Evolutionary conservation across 169 alveolate genomes (phyloP).

Genomic region (Eimeria mitis): DNA sequence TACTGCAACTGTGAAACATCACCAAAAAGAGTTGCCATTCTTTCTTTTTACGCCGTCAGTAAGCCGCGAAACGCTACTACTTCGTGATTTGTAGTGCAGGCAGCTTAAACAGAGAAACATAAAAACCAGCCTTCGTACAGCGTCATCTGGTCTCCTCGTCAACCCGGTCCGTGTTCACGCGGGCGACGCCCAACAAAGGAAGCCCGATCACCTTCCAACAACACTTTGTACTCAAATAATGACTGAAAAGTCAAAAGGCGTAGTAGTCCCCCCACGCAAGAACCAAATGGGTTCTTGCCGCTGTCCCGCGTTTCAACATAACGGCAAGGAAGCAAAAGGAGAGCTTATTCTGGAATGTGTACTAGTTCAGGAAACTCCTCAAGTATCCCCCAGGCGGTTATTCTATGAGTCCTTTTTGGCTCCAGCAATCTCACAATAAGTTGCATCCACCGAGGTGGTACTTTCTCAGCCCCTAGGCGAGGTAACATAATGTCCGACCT

Average conservation of each 20-base stretch:
- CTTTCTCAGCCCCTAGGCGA: neutral
- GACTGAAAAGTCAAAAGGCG: neutral
- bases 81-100: neutral
- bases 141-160: neutral
- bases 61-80: neutral
- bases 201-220: too few relatives aligned
- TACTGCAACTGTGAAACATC: too few relatives aligned
- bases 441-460: neutral
- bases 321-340: neutral
- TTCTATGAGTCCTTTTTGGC: neutral
- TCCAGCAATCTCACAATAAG: slow-evolving; percentile 6
- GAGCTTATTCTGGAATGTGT: neutral
- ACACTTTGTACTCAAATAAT: neutral
- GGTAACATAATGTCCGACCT: neutral
- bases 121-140: neutral
- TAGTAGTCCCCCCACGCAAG: neutral
- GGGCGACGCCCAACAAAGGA: neutral
- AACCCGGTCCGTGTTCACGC: neutral
- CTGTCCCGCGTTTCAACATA: neutral
- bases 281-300: neutral
- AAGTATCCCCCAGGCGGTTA: neutral
- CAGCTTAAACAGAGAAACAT: neutral
- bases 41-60: neutral
- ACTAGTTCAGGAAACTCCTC: slow-evolving; percentile 21
- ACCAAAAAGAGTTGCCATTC: neutral